These are phyloP conservation scores for Bodo saltans DNA, from an alignment of 78 protist genomes.

Conservation along the genomic window DNA sequence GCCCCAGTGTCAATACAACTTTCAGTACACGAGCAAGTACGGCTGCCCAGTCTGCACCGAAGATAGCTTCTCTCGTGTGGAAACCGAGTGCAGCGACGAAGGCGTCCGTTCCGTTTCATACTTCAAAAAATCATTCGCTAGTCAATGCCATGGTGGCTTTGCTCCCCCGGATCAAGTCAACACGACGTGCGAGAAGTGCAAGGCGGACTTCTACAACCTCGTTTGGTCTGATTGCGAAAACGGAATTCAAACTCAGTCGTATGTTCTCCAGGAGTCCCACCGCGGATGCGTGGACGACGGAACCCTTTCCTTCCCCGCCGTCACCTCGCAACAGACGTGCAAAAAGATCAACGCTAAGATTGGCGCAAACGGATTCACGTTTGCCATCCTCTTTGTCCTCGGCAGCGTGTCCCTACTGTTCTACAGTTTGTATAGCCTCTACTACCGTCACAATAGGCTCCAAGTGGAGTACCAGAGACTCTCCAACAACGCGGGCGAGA, in stretches of 20 bases:
- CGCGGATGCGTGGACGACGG: background rate
- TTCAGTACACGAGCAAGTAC: background rate
- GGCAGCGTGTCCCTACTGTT: background rate
- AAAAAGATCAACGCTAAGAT: background rate
- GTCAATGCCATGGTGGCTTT: background rate
- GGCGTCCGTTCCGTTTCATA: background rate
- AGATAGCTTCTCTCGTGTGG: background rate
- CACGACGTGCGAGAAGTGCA: background rate
- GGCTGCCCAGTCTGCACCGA: background rate
- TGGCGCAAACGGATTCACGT: background rate
- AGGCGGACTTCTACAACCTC: background rate
- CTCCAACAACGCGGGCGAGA: background rate
- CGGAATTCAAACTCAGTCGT: background rate
- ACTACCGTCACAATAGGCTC: background rate
- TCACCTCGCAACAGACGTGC: background rate
- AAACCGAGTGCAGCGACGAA: background rate
- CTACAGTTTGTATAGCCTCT: background rate
- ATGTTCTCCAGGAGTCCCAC: background rate
- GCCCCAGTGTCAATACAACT: background rate
- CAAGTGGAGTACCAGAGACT: background rate
- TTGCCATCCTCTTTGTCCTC: background rate
- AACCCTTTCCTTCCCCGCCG: background rate
- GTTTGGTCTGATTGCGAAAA: background rate
- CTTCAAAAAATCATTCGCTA: background rate
- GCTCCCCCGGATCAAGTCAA: background rate